These are phyloP conservation scores for Magnusiomyces paraingens DNA, from an alignment of 1,139 yeast species.

Conservation along the genomic window DNA sequence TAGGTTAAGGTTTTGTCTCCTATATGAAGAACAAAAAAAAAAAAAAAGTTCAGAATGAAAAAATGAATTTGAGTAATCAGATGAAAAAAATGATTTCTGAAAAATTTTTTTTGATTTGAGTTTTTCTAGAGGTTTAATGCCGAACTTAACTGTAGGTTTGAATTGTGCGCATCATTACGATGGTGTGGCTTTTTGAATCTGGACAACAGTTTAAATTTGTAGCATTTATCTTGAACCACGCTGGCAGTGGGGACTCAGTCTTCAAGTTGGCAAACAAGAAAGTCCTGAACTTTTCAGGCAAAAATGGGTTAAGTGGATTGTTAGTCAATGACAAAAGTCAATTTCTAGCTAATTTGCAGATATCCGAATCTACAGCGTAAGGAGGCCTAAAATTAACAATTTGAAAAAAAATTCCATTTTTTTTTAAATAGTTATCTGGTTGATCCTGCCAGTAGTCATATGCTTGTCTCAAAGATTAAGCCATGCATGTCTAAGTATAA, in stretches of 20 bases:
- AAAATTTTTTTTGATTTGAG: no score
- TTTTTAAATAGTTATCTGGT: constrained; percentile 42
- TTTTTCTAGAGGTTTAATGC: no score
- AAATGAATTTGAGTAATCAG: no score
- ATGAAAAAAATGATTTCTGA: no score
- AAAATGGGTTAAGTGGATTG: constrained; percentile 37
- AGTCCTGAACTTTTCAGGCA: constrained; percentile 23
- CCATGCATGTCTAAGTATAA: constrained; percentile 46
- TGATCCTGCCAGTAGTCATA: constrained; percentile 47
- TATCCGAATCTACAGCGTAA: constrained; percentile 30
- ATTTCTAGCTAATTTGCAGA: constrained; percentile 31
- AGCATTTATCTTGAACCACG: background rate
- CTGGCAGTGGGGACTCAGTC: constrained; percentile 1
- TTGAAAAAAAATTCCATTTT: constrained; percentile 46
- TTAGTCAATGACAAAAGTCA: constrained; percentile 35
- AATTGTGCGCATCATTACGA: no score
- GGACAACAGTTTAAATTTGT: background rate
- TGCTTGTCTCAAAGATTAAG: constrained; percentile 47
- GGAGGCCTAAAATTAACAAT: constrained; percentile 37
- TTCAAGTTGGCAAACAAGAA: constrained; percentile 4
- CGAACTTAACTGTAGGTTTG: no score
- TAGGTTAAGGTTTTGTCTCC: no score
- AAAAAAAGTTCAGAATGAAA: no score
- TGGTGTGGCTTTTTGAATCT: no score
- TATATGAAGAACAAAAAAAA: no score